Evolutionary conservation across 2,329 filamentous ascomycete genomes (phyloP), one percentile per base, ranked within the genome.

Genomic region (Xylariaceae sp.): DNA sequence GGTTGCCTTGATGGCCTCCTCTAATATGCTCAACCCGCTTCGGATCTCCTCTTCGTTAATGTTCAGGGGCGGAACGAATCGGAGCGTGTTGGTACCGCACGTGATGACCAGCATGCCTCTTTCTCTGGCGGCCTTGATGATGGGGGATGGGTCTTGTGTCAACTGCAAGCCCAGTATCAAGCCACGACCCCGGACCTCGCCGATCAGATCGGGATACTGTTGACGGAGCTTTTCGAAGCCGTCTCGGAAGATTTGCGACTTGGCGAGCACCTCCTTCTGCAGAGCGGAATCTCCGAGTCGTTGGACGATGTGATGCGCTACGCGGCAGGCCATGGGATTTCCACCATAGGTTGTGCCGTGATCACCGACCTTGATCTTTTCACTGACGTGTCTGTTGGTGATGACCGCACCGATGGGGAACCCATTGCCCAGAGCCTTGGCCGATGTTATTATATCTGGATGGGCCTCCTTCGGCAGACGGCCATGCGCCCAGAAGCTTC

Each of bases 311-410:
- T 95, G 79, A 60, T 94, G 86, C 6, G 86, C 92, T 7, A 97
- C 68, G 21, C 88, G 78, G 56, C 79, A 87, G 2, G 85, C 88
- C 27, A 96, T 73, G 6, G 89, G 89, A 67, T 95, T 96, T 28
- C 89, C 89, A 40, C 89, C 89, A 55, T 94, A 96, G 0, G 89
- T 96, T 12, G 89, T 96, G 34, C 89, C 89, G 64, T 96, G 89
- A 61, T 96, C 89, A 42, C 89, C 87, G 21, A 74, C 61, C 51
- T 70, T 67, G 52, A 78, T 76, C 54, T 81, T 80, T 36, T 81
- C 74, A 18, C 78, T 81, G 2, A 94, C 85, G 16, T 72, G 68
- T 39, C 56, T 56, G 48, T 68, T 74, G 24, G 75, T 71, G 36
- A 78, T 76, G 4, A 84, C 86, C 5, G 92, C 92, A 35, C 88